Base-by-base conservation (phyloP, 805 yeast species). In the Yamadazyma scolyti region DNA sequence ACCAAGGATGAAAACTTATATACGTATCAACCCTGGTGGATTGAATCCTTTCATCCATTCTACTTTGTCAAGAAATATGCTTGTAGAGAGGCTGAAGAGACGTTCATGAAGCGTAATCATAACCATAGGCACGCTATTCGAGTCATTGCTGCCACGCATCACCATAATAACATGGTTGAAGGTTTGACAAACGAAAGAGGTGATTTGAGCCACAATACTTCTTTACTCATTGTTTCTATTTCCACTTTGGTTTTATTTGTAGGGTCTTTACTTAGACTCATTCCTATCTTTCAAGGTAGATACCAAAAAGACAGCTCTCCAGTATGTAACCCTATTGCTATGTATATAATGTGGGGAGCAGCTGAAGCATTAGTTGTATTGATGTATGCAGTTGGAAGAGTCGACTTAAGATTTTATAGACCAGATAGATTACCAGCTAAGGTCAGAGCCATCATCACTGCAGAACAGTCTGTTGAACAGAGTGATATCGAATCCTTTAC, bases 1-100 rank as follows among this genome's bases (percentile, higher is more conserved):
- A 37, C 58, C 19, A 59, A 56, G 22, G 76, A 75, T 38, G 68
- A 66, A 39, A 51, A 58, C 24, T 63, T 79, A 22, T 68, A 73
- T 44, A 76, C 77, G 40, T 82, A 75, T 51, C 84, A 77, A 50
- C 86, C 94, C 20, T 79, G 80, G 72, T 83, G 93, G 93, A 77
- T 83, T 47, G 77, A 78, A 51, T 68, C 76, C 4, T 80, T 82
- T 43, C 47, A 58, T 15, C 68, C 79, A 11, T 57, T 63, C 29
- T 83, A 82, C 54, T 82, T 67, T 56, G 80, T 79, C 9, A 64
- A 66, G 39, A 69, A 67, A 36, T 66, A 67, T 30, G 75, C 85
- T 1, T 55, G 64, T 6, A 53, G 52, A 24, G 54, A 57, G 32
- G 80, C 78, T 10, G 73, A 60, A 42, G 61, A 54, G 22, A 51